Conservation (phyloP, 495 filamentous ascomycete genomes). For the Xylona heveae region DNA sequence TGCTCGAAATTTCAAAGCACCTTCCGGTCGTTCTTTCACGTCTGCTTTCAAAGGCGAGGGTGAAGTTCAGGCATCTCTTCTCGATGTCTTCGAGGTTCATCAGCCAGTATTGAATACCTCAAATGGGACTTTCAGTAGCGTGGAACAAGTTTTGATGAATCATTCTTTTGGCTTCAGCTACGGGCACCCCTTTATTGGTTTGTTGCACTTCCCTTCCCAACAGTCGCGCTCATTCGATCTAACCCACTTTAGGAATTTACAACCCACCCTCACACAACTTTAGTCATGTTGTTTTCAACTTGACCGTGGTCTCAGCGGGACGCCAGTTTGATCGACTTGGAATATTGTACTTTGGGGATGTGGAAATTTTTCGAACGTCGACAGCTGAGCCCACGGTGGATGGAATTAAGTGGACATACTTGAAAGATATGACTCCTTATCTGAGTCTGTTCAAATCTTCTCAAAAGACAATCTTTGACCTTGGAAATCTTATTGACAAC, state of each 20-base stretch:
- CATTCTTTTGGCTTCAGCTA: conserved; percentile 64
- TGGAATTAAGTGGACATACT: conserved; percentile 56
- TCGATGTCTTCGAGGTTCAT: conserved; percentile 48
- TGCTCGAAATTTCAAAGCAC: too few species aligned
- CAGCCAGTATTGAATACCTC: conserved; percentile 32
- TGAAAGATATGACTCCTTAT: conserved; percentile 69
- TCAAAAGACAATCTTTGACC: conserved; percentile 67
- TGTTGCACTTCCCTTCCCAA: neutral
- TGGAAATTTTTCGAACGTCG: conserved; percentile 68
- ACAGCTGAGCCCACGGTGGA: conserved; percentile 58
- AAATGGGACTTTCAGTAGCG: conserved; percentile 21
- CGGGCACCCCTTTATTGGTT: conserved; percentile 56
- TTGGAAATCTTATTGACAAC: conserved; percentile 54
- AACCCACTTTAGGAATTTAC: conserved; percentile 31
- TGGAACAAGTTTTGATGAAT: conserved; percentile 33
- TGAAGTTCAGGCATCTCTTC: too few species aligned
- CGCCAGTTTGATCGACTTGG: conserved; percentile 66
- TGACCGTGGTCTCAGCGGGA: conserved; percentile 56
- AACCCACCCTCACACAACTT: conserved; percentile 49
- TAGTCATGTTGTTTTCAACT: conserved; percentile 61
- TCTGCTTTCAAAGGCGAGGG: too few species aligned
- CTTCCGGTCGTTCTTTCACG: too few species aligned
- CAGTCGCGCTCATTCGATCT: neutral
- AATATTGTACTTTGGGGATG: conserved; percentile 59
- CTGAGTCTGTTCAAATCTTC: conserved; percentile 39